Conservation (phyloP, 257 asterid genomes). For the Linaria vulgaris region DNA sequence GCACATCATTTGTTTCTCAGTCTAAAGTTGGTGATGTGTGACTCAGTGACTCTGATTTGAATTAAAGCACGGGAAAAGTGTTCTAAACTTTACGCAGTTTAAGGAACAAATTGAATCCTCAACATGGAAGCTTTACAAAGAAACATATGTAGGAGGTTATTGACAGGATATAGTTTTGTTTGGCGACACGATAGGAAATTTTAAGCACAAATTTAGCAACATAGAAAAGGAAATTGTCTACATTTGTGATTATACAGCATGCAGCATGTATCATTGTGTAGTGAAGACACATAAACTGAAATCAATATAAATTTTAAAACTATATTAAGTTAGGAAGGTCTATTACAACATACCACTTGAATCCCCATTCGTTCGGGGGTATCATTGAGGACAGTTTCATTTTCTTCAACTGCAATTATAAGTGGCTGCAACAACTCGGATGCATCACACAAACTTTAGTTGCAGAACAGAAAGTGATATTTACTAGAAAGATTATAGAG, state of each 20-base stretch:
- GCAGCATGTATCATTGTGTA: no score
- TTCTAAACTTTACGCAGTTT: neutral
- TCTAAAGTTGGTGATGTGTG: neutral
- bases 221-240: no score
- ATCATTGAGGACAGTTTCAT: constrained; percentile 69
- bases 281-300: neutral
- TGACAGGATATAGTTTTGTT: neutral
- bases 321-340: constrained; percentile 3
- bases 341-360: constrained; percentile 49
- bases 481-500: neutral
- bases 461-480: neutral
- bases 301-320: neutral
- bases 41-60: neutral
- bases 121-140: neutral
- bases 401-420: constrained; percentile 80
- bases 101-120: neutral
- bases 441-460: constrained; percentile 1
- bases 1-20: neutral
- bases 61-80: neutral
- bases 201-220: no score
- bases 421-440: constrained; percentile 60
- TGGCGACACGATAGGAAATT: neutral
- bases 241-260: no score
- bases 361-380: constrained; percentile 81
- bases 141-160: neutral